Conservation (phyloP, 2,329 filamentous ascomycete genomes). For the Juglanconis oblonga region DNA sequence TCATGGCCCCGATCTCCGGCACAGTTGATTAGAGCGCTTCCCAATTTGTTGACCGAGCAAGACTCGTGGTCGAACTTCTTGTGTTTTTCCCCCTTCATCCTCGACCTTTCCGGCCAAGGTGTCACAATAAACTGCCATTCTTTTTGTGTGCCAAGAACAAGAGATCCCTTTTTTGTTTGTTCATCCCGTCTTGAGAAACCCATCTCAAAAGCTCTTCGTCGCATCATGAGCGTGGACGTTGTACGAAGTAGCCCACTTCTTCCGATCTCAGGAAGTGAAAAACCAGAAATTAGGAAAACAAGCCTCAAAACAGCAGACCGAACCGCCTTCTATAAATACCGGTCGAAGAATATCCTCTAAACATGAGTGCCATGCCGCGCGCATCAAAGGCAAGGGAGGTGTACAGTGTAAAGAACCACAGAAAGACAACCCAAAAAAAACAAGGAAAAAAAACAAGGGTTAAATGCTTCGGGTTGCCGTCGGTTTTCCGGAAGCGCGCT, state of each 20-base stretch:
- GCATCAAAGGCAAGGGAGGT: slow-evolving; percentile 3
- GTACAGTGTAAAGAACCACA: not conserved
- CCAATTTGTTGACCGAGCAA: not conserved
- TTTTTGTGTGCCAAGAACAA: slow-evolving; percentile 11
- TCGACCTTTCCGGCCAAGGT: slow-evolving; percentile 5
- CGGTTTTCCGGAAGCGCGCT: not conserved
- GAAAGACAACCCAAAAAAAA: not conserved
- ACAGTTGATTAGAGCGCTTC: not conserved
- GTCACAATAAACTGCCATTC: slow-evolving; percentile 6
- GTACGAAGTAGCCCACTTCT: slow-evolving; percentile 14
- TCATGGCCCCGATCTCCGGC: not conserved
- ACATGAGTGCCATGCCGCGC: slow-evolving; percentile 16
- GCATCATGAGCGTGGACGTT: slow-evolving; percentile 14
- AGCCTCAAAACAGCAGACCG: slow-evolving; percentile 5
- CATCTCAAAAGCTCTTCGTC: slow-evolving; percentile 14
- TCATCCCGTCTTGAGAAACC: slow-evolving; percentile 14
- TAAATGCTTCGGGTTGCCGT: not conserved
- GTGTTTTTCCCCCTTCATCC: slow-evolving; percentile 15
- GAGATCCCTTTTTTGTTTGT: slow-evolving; percentile 6
- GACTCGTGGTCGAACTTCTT: not conserved
- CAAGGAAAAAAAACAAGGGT: not conserved
- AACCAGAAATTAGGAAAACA: slow-evolving; percentile 6
- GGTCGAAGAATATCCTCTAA: slow-evolving; percentile 18
- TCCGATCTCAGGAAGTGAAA: slow-evolving; percentile 9
- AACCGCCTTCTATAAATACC: slow-evolving; percentile 19